Evolutionary conservation across 2,329 filamentous ascomycete genomes (phyloP), one percentile per base, ranked within the genome.

Genomic region (Aspergillus tamarii): DNA sequence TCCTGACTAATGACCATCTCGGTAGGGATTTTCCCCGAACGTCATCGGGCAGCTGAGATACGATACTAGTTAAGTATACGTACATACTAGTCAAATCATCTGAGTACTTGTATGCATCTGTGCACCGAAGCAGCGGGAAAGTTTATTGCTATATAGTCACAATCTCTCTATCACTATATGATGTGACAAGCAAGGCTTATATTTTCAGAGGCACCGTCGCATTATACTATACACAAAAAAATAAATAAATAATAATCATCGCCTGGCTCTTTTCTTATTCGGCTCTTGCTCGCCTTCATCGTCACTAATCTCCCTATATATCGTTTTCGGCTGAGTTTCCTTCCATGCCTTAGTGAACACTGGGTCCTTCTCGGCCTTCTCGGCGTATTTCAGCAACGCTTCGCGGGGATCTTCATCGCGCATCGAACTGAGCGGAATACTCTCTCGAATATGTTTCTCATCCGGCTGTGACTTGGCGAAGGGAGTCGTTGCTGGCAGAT

Each of bases 301-400:
- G 72, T 96, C 94, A 76, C 93, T 96, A 39, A 95, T 73, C 50
- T 97, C 92, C 9, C 91, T 91, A 81, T 96, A 99, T 69, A 97
- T 90, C 30, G 94, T 93, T 70, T 94, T 90, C 0, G 95, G 95
- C 80, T 98, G 94, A 43, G 93, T 98, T 70, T 90, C 86, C 74
- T 91, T 91, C 91, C 93, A 99, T 19, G 94, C 95, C 69, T 91
- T 92, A 34, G 95, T 99, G 74, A 98, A 99, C 72, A 97, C 85
- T 0, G 94, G 94, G 75, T 98, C 94, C 75, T 92, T 94, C 79
- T 96, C 89, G 14, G 94, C 93, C 75, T 96, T 90, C 61, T 96
- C 92, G 43, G 93, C 94, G 83, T 98, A 99, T 81, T 96, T 97
- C 64, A 99, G 81, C 73, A 99, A 81, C 53, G 95, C 95, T 79